Percentiles rank a stretch among this genome's conserved stretches.
phyloP scores from a whole-genome alignment of 75 land plant genomes.

The Isoetes taiwanensis region DNA sequence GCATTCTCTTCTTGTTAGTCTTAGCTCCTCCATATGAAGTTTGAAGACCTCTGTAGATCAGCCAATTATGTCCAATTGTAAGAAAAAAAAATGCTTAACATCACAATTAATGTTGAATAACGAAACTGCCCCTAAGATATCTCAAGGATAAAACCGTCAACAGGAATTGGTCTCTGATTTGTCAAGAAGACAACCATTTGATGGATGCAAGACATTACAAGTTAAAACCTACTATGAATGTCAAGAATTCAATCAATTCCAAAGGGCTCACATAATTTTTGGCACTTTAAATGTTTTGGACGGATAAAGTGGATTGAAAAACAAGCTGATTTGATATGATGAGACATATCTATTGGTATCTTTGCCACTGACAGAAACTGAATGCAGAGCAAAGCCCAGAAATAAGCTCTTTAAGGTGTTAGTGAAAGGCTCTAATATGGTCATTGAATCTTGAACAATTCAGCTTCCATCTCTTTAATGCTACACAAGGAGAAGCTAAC shows the following conservation, averaged over 20 bases:
- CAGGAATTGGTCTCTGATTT: not conserved
- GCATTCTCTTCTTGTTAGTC: constrained; percentile 66
- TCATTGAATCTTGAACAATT: no score
- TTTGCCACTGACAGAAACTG: no score
- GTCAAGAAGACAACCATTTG: not conserved
- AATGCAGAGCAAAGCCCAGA: no score
- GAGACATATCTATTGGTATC: no score
- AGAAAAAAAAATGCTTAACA: constrained; percentile 1
- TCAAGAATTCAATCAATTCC: not conserved
- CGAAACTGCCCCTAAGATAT: not conserved
- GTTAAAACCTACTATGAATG: not conserved
- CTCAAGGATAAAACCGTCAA: not conserved
- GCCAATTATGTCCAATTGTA: not conserved
- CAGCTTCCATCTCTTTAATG: no score
- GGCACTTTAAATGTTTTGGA: no score
- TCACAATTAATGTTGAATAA: not conserved
- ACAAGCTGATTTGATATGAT: no score
- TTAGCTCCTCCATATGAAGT: constrained; percentile 78
- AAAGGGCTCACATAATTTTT: no score
- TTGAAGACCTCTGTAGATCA: constrained; percentile 61
- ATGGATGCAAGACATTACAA: not conserved
- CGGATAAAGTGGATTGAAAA: no score
- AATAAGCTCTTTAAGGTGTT: no score
- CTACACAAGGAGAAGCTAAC: no score
- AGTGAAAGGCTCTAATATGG: no score